phyloP scores from a whole-genome alignment of 2,329 filamentous ascomycete genomes.

The Fusarium protoensiforme region DNA sequence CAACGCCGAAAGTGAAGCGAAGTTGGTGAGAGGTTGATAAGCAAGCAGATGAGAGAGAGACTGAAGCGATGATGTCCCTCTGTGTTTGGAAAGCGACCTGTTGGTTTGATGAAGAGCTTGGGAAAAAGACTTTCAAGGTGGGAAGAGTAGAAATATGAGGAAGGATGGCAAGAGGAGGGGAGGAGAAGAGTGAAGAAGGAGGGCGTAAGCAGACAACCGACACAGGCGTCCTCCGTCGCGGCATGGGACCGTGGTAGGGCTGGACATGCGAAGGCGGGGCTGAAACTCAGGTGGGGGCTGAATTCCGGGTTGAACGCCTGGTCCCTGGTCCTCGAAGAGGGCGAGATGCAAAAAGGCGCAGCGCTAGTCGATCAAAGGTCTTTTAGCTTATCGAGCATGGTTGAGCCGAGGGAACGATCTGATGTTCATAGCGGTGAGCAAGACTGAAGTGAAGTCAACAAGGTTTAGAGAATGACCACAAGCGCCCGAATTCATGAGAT shows the following conservation, averaged over 20 bases:
- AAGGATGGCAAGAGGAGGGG: conserved; percentile 1
- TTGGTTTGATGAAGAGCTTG: not conserved
- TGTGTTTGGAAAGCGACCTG: not conserved
- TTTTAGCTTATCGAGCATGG: not conserved
- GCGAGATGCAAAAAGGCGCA: conserved; percentile 1
- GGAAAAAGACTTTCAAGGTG: not conserved
- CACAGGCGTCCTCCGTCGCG: not conserved
- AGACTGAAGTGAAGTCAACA: not conserved
- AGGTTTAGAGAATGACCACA: not conserved
- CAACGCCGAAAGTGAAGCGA: not conserved
- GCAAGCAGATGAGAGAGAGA: not conserved
- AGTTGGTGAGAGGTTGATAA: not conserved
- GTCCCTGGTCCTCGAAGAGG: conserved; percentile 4
- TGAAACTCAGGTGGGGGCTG: conserved; percentile 30
- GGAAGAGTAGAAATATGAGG: not conserved
- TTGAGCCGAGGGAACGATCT: not conserved
- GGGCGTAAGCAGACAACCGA: not conserved
- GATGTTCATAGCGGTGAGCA: conserved; percentile 20
- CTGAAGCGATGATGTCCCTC: not conserved
- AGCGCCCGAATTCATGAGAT: not conserved
- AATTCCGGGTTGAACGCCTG: conserved; percentile 4
- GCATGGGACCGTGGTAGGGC: conserved; percentile 36
- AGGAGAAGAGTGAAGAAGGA: not conserved
- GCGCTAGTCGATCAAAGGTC: not conserved
- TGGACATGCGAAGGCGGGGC: conserved; percentile 33